Base-by-base conservation (phyloP, 306 rosid genomes). In the Lathyrus tuberosus region DNA sequence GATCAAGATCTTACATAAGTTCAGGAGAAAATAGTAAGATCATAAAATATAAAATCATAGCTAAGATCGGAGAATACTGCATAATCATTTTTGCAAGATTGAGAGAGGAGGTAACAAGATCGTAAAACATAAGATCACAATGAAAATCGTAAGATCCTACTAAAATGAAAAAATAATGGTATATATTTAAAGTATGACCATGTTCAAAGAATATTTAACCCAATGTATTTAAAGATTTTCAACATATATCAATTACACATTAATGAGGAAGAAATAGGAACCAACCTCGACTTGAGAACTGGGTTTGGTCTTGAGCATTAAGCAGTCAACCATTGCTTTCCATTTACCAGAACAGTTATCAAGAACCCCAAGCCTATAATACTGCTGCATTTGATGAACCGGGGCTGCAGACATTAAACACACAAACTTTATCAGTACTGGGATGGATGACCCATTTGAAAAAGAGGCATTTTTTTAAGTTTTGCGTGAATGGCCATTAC, bases 351-450 rank as follows among this genome's bases (percentile, higher is more conserved):
- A 48, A 76, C 98, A 93, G 79, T 84, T 86, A 72, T 93, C 97
- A 57, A 93, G 84, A 62, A 43, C 30, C 16, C 98, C 97, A 58
- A 88, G 58, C 83, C 98, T 84, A 67, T 90, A 93, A 79, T 90
- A 90, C 66, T 90, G 97, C 83, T 90, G 87, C 96, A 93, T 69
- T 80, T 93, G 97, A 85, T 93, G 87, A 69, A 93, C 94, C 5
- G 97, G 97, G 51, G 96, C 98, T 89, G 89, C 75, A 80, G 14
- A 35, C n/a, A 49, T 42, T 15, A 62, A 76, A 62, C 31, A 10
- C n/a, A 18, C 56, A 48, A 65, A 73, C 43, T 43, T 66, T 16
- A 68, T 56, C 8, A 31, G 48, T 47, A 12, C 2, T 44, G 28
- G 47, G 18, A 73, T n/a, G 73, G 18, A 73, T 18, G 73, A 76